Percentiles rank a stretch among this genome's conserved stretches.
These are phyloP conservation scores for Aspergillus neotritici DNA, from an alignment of 2,329 filamentous ascomycete species.

Conservation along the genomic window DNA sequence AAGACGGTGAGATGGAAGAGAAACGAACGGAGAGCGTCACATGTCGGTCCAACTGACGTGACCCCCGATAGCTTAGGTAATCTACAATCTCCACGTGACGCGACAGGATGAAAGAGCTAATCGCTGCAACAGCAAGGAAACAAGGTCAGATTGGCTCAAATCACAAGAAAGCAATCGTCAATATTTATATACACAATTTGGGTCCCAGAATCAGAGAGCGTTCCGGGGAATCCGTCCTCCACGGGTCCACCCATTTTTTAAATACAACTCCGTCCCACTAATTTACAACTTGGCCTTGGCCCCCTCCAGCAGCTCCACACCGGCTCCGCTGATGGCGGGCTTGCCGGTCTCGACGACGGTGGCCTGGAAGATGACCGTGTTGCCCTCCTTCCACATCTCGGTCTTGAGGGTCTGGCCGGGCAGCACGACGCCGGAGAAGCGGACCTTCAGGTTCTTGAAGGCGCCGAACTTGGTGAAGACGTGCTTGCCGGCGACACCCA, in stretches of 20 bases:
- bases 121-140: neutral
- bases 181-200: slow-evolving; percentile 18
- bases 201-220: neutral
- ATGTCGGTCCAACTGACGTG: too few species aligned
- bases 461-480: slow-evolving; percentile 76
- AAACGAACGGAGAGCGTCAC: too few species aligned
- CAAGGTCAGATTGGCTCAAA: too few species aligned
- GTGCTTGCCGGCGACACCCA: slow-evolving; percentile 86
- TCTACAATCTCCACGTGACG: too few species aligned
- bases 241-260: too few species aligned
- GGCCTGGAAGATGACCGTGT: slow-evolving; percentile 74
- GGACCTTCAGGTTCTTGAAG: slow-evolving; percentile 87
- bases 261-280: slow-evolving; percentile 1
- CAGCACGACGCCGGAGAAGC: slow-evolving; percentile 78
- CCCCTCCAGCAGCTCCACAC: slow-evolving; percentile 62
- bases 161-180: slow-evolving; percentile 1
- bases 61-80: too few species aligned
- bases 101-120: too few species aligned
- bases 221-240: too few species aligned
- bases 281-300: slow-evolving; percentile 49
- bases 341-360: slow-evolving; percentile 92
- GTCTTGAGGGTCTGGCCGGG: slow-evolving; percentile 86
- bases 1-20: too few species aligned
- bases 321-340: slow-evolving; percentile 74
- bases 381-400: slow-evolving; percentile 89